Percentiles rank a stretch among this genome's conserved stretches.
Conservation (phyloP, 169 alveolate genomes). For the Babesia sp. region DNA sequence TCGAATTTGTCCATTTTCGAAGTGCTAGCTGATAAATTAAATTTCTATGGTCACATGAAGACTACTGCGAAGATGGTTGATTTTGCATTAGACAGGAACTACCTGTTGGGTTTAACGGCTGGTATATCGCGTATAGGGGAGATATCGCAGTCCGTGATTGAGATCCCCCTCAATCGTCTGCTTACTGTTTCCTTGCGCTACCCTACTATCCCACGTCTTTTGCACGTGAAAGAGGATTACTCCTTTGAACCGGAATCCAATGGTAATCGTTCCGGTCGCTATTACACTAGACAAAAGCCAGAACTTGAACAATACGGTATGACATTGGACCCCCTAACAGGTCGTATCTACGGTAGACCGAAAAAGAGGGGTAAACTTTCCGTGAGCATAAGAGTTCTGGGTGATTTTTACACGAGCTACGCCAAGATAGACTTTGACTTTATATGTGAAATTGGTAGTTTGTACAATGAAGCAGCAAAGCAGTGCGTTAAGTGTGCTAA, state of each 20-base stretch:
- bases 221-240: conserved; percentile 16
- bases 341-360: conserved; percentile 36
- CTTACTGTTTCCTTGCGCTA: conserved; percentile 1
- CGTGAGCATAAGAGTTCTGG: conserved; percentile 2
- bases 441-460: conserved; percentile 28
- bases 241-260: conserved; percentile 15
- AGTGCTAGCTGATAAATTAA: background rate
- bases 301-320: conserved; percentile 22
- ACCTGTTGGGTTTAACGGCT: conserved; percentile 14
- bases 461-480: background rate
- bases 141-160: conserved; percentile 38
- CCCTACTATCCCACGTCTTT: conserved; percentile 1
- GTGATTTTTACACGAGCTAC: conserved; percentile 1
- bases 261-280: background rate
- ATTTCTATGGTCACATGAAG: conserved; percentile 8
- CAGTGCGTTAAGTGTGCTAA: conserved; percentile 30
- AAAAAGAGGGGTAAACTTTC: background rate
- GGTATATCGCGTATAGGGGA: conserved; percentile 17
- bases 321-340: conserved; percentile 17
- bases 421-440: background rate
- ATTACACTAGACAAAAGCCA: background rate
- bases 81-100: conserved; percentile 8
- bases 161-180: conserved; percentile 19
- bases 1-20: conserved; percentile 12
- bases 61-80: conserved; percentile 26